Conservation (phyloP, 192 early-diverging fungal genomes). For the Backusella tuberculispora region DNA sequence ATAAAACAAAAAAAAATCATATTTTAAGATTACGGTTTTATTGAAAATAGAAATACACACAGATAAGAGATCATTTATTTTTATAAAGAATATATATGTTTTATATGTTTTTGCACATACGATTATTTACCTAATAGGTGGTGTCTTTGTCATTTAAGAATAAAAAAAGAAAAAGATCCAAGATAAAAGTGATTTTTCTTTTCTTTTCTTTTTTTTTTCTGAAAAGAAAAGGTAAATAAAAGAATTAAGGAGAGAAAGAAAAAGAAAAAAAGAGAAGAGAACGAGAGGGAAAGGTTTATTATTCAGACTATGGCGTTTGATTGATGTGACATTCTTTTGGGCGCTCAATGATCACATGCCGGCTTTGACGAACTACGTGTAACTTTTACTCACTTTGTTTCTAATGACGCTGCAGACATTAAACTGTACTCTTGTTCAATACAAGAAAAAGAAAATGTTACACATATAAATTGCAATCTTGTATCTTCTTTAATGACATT, state of each 20-base stretch:
- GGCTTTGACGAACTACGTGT: not conserved
- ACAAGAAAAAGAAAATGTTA: not conserved
- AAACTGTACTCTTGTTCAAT: not conserved
- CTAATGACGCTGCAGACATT: not conserved
- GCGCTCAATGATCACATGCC: constrained; percentile 3
- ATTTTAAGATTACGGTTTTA: not conserved
- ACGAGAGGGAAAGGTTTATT: not conserved
- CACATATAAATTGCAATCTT: not conserved
- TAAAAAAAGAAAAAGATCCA: not conserved
- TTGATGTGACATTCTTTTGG: constrained; percentile 18
- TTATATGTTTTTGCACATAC: not conserved
- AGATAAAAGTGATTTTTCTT: not conserved
- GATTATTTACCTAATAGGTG: not conserved
- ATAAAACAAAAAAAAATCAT: not conserved
- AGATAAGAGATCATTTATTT: constrained; percentile 10
- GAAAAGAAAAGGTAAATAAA: not conserved
- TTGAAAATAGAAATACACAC: constrained; percentile 5
- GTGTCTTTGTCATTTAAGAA: not conserved
- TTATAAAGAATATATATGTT: not conserved
- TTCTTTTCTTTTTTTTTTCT: not conserved
- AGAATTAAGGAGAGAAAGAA: constrained; percentile 1
- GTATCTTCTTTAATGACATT: not conserved
- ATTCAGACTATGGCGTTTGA: not conserved
- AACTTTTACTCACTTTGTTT: not conserved
- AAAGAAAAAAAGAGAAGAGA: not conserved